Conservation (phyloP, 768 basidiomycete species). For the Suillus tomentosus region DNA sequence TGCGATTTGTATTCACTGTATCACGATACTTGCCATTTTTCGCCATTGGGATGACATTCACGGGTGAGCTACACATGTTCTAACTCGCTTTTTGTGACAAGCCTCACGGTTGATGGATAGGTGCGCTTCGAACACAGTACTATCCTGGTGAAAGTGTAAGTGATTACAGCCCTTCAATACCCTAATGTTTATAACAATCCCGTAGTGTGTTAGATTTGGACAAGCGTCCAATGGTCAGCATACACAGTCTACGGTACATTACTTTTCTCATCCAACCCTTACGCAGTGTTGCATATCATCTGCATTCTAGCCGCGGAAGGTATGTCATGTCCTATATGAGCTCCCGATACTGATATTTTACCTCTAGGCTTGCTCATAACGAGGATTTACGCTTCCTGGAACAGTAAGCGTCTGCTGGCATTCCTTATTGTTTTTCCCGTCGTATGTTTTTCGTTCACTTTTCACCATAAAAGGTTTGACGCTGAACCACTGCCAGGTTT, state of each 20-base stretch:
- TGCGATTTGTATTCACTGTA: conserved; percentile 1
- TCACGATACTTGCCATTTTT: conserved; percentile 4
- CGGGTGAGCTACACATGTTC: background rate
- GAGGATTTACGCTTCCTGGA: conserved; percentile 1
- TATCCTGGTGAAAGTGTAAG: conserved; percentile 7
- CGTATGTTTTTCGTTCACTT: background rate
- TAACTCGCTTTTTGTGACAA: background rate
- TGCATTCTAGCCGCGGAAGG: background rate
- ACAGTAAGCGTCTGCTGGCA: background rate
- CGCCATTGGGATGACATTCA: background rate
- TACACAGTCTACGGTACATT: background rate
- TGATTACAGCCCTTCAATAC: background rate
- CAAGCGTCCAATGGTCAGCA: background rate
- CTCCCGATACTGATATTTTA: background rate
- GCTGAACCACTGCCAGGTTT: background rate
- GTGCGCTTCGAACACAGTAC: conserved; percentile 1
- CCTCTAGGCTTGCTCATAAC: background rate
- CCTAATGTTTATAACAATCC: background rate
- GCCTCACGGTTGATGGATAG: background rate
- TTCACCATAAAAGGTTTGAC: no score
- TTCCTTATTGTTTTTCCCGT: background rate
- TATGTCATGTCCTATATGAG: background rate
- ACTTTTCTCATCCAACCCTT: background rate
- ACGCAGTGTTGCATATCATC: background rate
- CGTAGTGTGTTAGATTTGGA: conserved; percentile 1